Evolutionary conservation across 2,329 filamentous ascomycete species (phyloP), one percentile per base, ranked within the genome.

Genomic region (Penicillium sp.): DNA sequence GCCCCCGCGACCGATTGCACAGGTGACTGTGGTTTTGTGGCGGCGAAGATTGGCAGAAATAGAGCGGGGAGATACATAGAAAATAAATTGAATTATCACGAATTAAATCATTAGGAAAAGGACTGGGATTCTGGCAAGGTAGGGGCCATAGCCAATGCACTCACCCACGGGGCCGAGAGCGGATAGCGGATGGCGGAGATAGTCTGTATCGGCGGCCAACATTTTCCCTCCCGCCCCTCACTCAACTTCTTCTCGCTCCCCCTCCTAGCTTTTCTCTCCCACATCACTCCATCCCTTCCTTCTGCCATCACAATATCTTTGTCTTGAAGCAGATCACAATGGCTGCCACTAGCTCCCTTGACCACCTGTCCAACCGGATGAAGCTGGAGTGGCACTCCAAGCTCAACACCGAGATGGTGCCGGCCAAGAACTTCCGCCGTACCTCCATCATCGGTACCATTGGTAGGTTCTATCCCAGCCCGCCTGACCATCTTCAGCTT

Each of bases 381-480:
- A 80, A 84, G 73, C 79, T 85, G 68, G 83, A 87, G 76, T 88
- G 85, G 85, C 80, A 85, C 69, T 82, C 84, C 72, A 81, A 84
- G 75, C 89, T 99, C 71, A 87, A 96, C 81, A 96, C 93, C 62
- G 89, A 94, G 72, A 91, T 88, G 79, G 81, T 84, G 66, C 92
- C 93, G 52, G 83, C 87, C 68, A 89, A 87, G 77, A 92, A 95
- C 81, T 95, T 94, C 79, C 90, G 94, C 70, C 88, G 94, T 65
- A 96, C 93, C 59, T 96, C 92, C 71, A 99, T 99, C 80, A 96
- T 99, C 78, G 91, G 93, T 81, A 97, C 94, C 68, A 97, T 99
- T 74, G 94, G 83, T 85, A 75, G 68, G 79, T 64, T n/a, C n/a
- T 42, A 10, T 26, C 29, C 21, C 16, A 38, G 4, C 26, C 33